Evolutionary conservation across 2,329 filamentous ascomycete species (phyloP).

Genomic region (Calcarisporium arbuscula): DNA sequence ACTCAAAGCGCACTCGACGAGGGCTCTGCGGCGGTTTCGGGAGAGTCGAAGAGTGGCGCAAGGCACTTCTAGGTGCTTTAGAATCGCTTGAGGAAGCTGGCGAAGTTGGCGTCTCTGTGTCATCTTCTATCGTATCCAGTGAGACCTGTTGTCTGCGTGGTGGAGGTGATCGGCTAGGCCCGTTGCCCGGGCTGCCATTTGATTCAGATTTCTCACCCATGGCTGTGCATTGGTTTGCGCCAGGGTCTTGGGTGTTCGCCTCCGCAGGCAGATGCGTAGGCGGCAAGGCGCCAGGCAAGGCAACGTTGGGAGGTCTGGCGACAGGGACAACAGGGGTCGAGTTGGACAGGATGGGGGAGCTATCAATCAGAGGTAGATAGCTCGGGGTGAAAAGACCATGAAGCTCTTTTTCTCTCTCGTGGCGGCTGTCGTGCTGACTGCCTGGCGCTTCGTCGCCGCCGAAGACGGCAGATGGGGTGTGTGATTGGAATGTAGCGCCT

Average conservation of each 20-base stretch:
- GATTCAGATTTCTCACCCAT: constrained; percentile 14
- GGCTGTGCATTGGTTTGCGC: constrained; percentile 5
- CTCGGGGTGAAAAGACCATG: constrained; percentile 57
- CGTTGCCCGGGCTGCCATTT: constrained; percentile 1
- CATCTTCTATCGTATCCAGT: constrained; percentile 31
- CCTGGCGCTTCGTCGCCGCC: constrained; percentile 22
- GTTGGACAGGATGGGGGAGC: constrained; percentile 20
- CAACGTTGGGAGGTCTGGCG: too few relatives aligned
- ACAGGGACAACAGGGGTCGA: constrained; percentile 14
- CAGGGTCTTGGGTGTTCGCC: not conserved
- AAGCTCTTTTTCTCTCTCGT: constrained; percentile 52
- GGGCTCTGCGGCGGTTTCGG: constrained; percentile 46
- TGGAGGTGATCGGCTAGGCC: not conserved
- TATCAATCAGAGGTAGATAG: constrained; percentile 56
- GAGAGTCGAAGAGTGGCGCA: constrained; percentile 49
- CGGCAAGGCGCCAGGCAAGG: constrained; percentile 6
- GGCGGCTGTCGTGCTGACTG: constrained; percentile 36
- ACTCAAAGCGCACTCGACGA: constrained; percentile 57
- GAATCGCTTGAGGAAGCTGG: constrained; percentile 48
- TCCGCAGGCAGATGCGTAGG: constrained; percentile 10
- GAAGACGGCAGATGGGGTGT: constrained; percentile 16
- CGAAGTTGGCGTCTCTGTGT: constrained; percentile 41
- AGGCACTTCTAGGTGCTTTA: constrained; percentile 46
- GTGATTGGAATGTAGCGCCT: constrained; percentile 22
- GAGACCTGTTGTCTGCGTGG: constrained; percentile 6